phyloP scores from a whole-genome alignment of 2,329 filamentous ascomycete genomes.

The Colletotrichum agaves region DNA sequence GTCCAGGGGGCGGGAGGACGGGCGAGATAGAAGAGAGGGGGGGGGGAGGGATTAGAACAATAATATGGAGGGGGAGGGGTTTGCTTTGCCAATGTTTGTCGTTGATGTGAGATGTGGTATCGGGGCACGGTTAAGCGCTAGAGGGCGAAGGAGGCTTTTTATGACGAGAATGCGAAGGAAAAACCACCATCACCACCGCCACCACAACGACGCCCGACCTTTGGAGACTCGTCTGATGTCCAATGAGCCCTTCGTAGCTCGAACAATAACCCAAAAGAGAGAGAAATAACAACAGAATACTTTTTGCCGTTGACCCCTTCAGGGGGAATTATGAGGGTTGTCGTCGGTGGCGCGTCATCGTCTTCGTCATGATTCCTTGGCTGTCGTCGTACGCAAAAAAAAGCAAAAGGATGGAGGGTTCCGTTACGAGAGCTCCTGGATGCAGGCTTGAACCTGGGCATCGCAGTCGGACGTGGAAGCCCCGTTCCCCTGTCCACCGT shows the following conservation, averaged over 20 bases:
- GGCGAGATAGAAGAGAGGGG: slow-evolving; percentile 30
- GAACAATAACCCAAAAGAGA: slow-evolving; percentile 18
- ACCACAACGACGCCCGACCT: slow-evolving; percentile 10
- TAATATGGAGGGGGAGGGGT: slow-evolving; percentile 33
- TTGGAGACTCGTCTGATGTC: slow-evolving; percentile 16
- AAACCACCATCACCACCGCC: slow-evolving; percentile 13
- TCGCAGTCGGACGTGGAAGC: slow-evolving; percentile 63
- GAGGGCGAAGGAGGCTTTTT: slow-evolving; percentile 14
- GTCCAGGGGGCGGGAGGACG: neutral
- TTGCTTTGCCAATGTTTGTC: slow-evolving; percentile 28
- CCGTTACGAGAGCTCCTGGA: slow-evolving; percentile 46
- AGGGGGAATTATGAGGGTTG: neutral
- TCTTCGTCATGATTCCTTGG: slow-evolving; percentile 9
- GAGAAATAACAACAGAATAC: slow-evolving; percentile 21
- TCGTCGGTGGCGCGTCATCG: neutral
- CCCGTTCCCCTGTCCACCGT: slow-evolving; percentile 56
- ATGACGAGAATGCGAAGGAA: slow-evolving; percentile 22
- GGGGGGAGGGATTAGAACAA: slow-evolving; percentile 39
- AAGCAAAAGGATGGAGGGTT: neutral
- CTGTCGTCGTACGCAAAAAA: slow-evolving; percentile 11
- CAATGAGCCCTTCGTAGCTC: neutral
- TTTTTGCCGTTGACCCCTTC: slow-evolving; percentile 6
- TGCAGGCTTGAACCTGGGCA: slow-evolving; percentile 60
- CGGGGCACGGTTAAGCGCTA: slow-evolving; percentile 11
- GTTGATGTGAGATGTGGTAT: slow-evolving; percentile 30